Conservation (phyloP, 306 rosid species). For the Cicer pinnatifidum region DNA sequence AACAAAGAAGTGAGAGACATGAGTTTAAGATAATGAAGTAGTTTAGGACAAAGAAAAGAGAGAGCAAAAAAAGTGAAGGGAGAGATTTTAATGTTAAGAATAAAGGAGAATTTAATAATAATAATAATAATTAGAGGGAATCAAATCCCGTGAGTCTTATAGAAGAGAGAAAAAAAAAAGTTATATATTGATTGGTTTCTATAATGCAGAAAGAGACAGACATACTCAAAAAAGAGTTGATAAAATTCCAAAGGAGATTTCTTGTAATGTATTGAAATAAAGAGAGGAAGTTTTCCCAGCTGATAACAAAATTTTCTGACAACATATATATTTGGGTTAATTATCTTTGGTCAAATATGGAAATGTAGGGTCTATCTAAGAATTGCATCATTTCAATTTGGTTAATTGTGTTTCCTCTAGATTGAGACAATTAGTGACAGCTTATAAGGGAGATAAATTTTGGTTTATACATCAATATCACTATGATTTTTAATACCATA, state of each 20-base stretch:
- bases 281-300: constrained; percentile 32
- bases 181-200: constrained; percentile 28
- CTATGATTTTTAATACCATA: neutral
- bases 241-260: constrained; percentile 38
- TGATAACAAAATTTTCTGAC: constrained; percentile 44
- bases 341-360: constrained; percentile 39
- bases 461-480: neutral
- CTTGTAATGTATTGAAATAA: constrained; percentile 22
- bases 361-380: constrained; percentile 45
- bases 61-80: constrained; percentile 48
- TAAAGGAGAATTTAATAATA: constrained; percentile 1
- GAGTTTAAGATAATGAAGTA: constrained; percentile 52
- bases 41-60: constrained; percentile 56
- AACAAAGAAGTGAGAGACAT: constrained; percentile 58
- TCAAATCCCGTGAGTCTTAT: constrained; percentile 74
- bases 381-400: constrained; percentile 32
- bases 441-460: neutral
- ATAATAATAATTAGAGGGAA: constrained; percentile 47
- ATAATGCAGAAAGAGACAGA: constrained; percentile 44
- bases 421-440: constrained; percentile 20
- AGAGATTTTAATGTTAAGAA: constrained; percentile 43
- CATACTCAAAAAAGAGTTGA: constrained; percentile 12
- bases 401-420: constrained; percentile 10
- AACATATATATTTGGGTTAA: constrained; percentile 30
- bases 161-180: constrained; percentile 42